Conservation (phyloP, 78 protist species). For the Ministeria vibrans region DNA sequence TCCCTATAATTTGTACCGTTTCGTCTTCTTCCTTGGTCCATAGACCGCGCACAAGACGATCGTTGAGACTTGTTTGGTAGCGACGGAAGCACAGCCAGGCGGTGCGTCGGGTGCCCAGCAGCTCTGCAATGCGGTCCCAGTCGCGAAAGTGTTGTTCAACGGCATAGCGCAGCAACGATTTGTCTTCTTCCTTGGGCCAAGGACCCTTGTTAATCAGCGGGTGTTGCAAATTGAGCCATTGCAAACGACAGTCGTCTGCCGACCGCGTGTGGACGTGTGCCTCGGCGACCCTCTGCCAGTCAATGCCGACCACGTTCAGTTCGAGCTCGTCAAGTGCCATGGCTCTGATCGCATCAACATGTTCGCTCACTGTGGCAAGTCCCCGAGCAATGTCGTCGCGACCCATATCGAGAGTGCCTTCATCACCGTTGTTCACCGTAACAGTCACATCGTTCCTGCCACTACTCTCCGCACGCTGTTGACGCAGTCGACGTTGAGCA, state of each 20-base stretch:
- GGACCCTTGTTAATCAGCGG: conserved; percentile 18
- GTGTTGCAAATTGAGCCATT: conserved; percentile 33
- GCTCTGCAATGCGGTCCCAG: conserved; percentile 21
- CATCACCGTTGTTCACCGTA: neutral
- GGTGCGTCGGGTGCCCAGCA: conserved; percentile 1
- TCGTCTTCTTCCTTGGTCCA: conserved; percentile 19
- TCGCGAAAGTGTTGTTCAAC: neutral
- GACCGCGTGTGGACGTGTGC: neutral
- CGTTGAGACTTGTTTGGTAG: conserved; percentile 8
- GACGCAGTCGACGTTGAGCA: neutral
- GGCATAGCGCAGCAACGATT: neutral
- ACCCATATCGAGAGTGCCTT: neutral
- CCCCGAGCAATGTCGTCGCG: neutral
- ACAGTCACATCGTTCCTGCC: neutral
- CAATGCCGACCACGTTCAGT: neutral
- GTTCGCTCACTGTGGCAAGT: neutral
- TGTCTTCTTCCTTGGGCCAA: conserved; percentile 34
- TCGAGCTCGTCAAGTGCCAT: conserved; percentile 4
- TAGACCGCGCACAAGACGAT: neutral
- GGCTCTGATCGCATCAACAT: neutral
- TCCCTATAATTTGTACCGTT: neutral
- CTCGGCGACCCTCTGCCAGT: conserved; percentile 20
- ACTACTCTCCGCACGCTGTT: neutral
- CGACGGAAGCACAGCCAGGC: conserved; percentile 1
- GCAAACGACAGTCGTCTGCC: conserved; percentile 16